phyloP scores from a whole-genome alignment of 306 rosid species.

The Pueraria montana region DNA sequence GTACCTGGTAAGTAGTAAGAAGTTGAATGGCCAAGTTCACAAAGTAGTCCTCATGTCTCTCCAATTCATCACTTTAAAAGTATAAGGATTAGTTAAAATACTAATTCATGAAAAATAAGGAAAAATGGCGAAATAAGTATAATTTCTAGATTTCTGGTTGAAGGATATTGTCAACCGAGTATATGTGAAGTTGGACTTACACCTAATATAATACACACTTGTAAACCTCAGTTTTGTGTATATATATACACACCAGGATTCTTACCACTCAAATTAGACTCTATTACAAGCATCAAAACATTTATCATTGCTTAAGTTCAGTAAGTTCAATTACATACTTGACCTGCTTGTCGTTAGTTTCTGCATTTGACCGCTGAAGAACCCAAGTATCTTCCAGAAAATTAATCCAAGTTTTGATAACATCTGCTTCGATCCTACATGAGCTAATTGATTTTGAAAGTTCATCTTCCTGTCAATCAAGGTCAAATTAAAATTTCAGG shows the following conservation, averaged over 20 bases:
- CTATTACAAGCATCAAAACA: background rate
- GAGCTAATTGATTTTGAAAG: slow-evolving; percentile 79
- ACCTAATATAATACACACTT: slow-evolving; percentile 7
- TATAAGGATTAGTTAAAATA: slow-evolving; percentile 48
- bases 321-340: slow-evolving; percentile 66
- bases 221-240: background rate
- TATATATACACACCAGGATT: background rate
- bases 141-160: slow-evolving; percentile 28
- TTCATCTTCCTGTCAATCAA: slow-evolving; percentile 84
- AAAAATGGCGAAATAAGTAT: slow-evolving; percentile 23
- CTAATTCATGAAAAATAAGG: slow-evolving; percentile 33
- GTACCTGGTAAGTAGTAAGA: slow-evolving; percentile 88
- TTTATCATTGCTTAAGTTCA: slow-evolving; percentile 44
- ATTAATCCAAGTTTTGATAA: slow-evolving; percentile 86
- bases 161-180: background rate
- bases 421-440: slow-evolving; percentile 79
- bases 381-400: slow-evolving; percentile 98
- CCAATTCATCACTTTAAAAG: slow-evolving; percentile 86
- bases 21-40: slow-evolving; percentile 79
- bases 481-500: slow-evolving; percentile 39
- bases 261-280: slow-evolving; percentile 31
- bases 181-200: slow-evolving; percentile 5
- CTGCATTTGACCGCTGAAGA: slow-evolving; percentile 75
- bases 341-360: slow-evolving; percentile 77
- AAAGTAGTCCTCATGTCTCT: slow-evolving; percentile 84